Evolutionary conservation across 805 yeast species (phyloP).

Genomic region (Myxozyma vanderwaltii): DNA sequence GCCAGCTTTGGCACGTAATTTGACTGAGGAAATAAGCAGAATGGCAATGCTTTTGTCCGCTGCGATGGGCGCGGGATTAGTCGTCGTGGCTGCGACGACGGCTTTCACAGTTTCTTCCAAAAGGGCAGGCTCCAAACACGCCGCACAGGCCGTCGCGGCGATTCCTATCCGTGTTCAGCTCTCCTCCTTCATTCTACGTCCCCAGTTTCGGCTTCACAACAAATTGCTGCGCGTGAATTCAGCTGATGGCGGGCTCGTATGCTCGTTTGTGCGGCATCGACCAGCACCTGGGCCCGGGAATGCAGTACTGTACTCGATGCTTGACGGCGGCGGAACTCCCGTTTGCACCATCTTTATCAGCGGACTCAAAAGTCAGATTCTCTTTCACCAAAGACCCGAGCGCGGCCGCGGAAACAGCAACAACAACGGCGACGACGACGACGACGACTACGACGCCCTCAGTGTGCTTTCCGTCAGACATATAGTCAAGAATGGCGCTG

Average conservation of each 20-base stretch:
- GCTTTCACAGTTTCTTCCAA: background rate
- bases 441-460: background rate
- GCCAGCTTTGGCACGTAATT: too few species aligned
- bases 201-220: conserved; percentile 26
- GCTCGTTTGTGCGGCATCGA: conserved; percentile 19
- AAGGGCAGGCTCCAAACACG: too few species aligned
- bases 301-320: conserved; percentile 22
- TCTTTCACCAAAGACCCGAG: conserved; percentile 11
- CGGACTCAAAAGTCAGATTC: conserved; percentile 20
- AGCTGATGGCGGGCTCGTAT: conserved; percentile 15
- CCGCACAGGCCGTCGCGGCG: too few species aligned
- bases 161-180: background rate
- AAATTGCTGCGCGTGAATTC: conserved; percentile 17
- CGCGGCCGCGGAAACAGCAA: too few species aligned
- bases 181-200: conserved; percentile 23
- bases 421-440: background rate
- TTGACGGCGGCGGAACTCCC: conserved; percentile 4
- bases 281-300: background rate
- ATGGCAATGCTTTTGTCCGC: too few species aligned
- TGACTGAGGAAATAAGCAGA: too few species aligned
- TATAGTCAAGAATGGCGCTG: conserved; percentile 61
- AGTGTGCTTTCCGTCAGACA: conserved; percentile 47
- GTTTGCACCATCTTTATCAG: conserved; percentile 20
- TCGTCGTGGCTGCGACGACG: background rate
- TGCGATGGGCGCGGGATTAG: too few species aligned